Conservation (phyloP, 306 rosid species). For the Lathyrus aphaca region DNA sequence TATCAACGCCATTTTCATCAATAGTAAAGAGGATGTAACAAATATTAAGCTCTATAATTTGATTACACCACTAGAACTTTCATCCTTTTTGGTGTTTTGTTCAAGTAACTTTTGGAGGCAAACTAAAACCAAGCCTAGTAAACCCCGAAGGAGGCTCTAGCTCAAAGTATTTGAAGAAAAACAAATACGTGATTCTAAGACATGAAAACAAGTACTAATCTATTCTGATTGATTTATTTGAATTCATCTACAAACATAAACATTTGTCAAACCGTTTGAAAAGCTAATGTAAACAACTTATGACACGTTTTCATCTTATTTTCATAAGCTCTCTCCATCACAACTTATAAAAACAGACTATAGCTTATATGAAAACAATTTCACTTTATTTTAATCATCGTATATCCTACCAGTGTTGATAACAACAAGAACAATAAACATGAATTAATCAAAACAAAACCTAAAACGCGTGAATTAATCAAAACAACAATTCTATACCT, state of each 20-base stretch:
- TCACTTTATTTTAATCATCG: not conserved
- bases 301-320: not conserved
- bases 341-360: not conserved
- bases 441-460: not conserved
- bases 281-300: not conserved
- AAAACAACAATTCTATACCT: not conserved
- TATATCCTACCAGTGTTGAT: not conserved
- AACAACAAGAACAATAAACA: too few relatives aligned
- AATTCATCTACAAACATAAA: not conserved
- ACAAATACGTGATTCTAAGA: not conserved
- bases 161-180: not conserved
- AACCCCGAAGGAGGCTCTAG: not conserved
- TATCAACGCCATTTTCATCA: not conserved
- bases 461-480: not conserved
- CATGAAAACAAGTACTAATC: not conserved
- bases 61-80: not conserved
- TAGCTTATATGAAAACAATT: not conserved
- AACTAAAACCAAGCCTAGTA: not conserved
- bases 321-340: not conserved
- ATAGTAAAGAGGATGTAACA: too few relatives aligned
- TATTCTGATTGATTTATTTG: too few relatives aligned
- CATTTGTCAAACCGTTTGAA: not conserved
- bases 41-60: not conserved
- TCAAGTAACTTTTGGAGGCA: not conserved
- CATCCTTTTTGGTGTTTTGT: not conserved